phyloP scores from a whole-genome alignment of 108 stramenopile genomes.

The Nitzschia inconspicua region DNA sequence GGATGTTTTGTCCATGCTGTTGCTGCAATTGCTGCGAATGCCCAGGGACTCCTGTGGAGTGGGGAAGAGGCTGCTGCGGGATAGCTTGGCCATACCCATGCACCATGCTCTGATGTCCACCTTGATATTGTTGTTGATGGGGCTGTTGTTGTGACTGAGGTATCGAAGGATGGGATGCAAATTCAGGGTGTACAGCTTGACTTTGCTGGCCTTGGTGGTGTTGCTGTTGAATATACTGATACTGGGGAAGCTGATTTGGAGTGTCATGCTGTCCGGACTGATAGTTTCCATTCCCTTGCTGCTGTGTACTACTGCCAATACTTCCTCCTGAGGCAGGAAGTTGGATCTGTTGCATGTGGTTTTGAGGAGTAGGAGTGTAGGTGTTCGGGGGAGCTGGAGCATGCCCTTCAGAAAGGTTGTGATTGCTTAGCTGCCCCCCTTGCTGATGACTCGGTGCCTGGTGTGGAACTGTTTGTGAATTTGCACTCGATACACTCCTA shows the following conservation, averaged over 20 bases:
- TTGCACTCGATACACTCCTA: not conserved
- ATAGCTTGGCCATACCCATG: too few species aligned
- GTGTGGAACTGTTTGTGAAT: not conserved
- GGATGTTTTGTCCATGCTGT: conserved; percentile 12
- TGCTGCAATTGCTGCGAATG: conserved; percentile 14
- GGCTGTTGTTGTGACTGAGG: conserved; percentile 3
- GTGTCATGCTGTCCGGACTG: not conserved
- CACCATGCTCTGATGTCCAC: conserved; percentile 3
- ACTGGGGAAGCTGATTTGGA: conserved; percentile 26
- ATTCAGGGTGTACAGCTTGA: not conserved
- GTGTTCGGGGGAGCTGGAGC: not conserved
- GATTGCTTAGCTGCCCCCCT: not conserved
- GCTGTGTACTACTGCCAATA: not conserved
- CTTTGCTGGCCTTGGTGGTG: conserved; percentile 9
- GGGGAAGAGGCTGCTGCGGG: conserved; percentile 6
- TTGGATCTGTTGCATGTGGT: conserved; percentile 4
- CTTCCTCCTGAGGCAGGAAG: not conserved
- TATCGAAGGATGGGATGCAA: not conserved
- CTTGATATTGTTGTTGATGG: conserved; percentile 1
- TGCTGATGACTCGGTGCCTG: not conserved
- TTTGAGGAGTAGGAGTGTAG: not conserved
- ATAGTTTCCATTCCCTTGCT: not conserved
- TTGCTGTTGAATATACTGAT: conserved; percentile 12
- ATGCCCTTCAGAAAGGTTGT: not conserved
- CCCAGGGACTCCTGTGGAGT: not conserved